Evolutionary conservation across 768 basidiomycete species (phyloP).

Genomic region (Coprinellus micaceus): DNA sequence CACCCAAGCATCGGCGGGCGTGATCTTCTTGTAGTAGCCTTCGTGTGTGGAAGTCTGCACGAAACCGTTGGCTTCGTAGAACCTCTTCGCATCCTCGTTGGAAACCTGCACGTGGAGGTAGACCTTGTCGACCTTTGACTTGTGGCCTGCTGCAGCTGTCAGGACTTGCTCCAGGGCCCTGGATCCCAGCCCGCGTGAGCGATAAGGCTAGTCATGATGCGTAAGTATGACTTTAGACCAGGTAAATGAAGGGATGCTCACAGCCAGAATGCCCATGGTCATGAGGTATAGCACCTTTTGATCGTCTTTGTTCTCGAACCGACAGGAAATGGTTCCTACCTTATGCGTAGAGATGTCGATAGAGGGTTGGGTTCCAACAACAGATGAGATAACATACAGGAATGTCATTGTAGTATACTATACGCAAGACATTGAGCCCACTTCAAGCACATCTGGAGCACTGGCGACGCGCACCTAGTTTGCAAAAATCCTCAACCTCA

Average conservation of each 20-base stretch:
- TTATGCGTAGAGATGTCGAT: conserved; percentile 20
- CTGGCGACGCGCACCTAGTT: conserved; percentile 63
- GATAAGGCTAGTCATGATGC: conserved; percentile 63
- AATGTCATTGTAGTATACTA: conserved; percentile 92
- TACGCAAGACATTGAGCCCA: neutral
- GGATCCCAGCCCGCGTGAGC: conserved; percentile 73
- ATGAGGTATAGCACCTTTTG: conserved; percentile 71
- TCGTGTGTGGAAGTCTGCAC: conserved; percentile 58
- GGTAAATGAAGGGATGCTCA: conserved; percentile 35
- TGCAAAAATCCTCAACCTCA: conserved; percentile 82
- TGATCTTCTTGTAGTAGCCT: conserved; percentile 88
- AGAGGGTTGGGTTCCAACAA: conserved; percentile 8
- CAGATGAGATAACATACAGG: conserved; percentile 42
- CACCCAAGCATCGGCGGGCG: conserved; percentile 83
- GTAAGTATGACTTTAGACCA: conserved; percentile 9
- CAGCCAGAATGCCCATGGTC: conserved; percentile 90
- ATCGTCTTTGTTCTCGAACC: conserved; percentile 66
- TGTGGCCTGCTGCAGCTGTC: conserved; percentile 56
- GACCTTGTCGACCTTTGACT: conserved; percentile 63
- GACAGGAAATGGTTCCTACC: conserved; percentile 85
- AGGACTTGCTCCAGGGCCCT: conserved; percentile 67
- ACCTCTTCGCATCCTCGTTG: conserved; percentile 70
- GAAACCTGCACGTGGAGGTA: conserved; percentile 88
- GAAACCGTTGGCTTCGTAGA: conserved; percentile 86
- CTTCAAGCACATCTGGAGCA: conserved; percentile 2